These are phyloP conservation scores for Hamigera avellanea DNA, from an alignment of 495 filamentous ascomycete species.

Conservation along the genomic window DNA sequence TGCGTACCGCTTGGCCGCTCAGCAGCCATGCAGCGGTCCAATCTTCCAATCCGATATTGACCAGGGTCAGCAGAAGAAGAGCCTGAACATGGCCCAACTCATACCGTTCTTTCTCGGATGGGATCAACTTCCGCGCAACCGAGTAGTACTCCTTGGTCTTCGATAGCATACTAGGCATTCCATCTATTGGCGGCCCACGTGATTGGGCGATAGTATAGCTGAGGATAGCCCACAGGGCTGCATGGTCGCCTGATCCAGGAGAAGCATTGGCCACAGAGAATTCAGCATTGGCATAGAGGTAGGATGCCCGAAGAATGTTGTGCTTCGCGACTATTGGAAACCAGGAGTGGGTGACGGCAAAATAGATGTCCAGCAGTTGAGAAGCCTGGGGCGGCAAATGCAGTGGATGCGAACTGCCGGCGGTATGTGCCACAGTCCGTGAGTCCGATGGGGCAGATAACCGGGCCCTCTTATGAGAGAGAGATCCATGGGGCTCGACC, in stretches of 20 bases:
- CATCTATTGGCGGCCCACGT: slow-evolving; percentile 13
- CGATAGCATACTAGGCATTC: slow-evolving; percentile 9
- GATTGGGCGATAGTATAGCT: slow-evolving; percentile 41
- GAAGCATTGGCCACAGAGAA: slow-evolving; percentile 26
- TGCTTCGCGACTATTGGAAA: slow-evolving; percentile 62
- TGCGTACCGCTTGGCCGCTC: slow-evolving; percentile 48
- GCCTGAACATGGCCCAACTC: slow-evolving; percentile 54
- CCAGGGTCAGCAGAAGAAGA: slow-evolving; percentile 46
- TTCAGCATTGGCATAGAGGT: slow-evolving; percentile 38
- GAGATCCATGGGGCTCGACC: slow-evolving; percentile 15
- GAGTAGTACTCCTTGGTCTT: slow-evolving; percentile 39
- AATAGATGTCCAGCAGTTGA: slow-evolving; percentile 58
- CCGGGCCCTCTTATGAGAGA: slow-evolving; percentile 20
- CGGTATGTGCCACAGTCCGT: slow-evolving; percentile 4
- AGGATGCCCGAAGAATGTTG: slow-evolving; percentile 43
- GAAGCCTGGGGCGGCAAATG: slow-evolving; percentile 50
- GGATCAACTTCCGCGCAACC: slow-evolving; percentile 47
- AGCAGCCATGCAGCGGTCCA: slow-evolving; percentile 48
- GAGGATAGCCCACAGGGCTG: slow-evolving; percentile 52
- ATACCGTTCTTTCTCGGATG: slow-evolving; percentile 42
- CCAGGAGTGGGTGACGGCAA: slow-evolving; percentile 63
- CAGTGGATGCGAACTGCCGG: slow-evolving; percentile 13
- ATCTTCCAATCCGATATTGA: slow-evolving; percentile 45
- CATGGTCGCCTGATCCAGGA: slow-evolving; percentile 44
- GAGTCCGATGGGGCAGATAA: slow-evolving; percentile 11